Percentiles rank a stretch among this genome's conserved stretches.
Conservation (phyloP, 2,329 filamentous ascomycete genomes). For the Sclerotinia sclerotiorum region DNA sequence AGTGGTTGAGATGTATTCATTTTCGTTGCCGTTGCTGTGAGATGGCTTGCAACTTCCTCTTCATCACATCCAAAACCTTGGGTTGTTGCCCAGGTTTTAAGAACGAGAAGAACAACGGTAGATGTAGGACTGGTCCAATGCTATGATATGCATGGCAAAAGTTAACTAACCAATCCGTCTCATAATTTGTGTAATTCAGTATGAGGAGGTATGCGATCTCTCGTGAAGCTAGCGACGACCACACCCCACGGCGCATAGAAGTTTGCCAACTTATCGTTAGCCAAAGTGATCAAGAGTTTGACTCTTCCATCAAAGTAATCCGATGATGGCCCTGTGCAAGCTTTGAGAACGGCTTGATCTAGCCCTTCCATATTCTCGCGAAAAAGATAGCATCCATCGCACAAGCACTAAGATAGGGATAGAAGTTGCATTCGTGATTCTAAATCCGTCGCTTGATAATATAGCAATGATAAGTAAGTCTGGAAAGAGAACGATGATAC, state of each 20-base stretch:
- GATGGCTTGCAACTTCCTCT: background rate
- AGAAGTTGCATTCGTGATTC: conserved; percentile 11
- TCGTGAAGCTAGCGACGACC: background rate
- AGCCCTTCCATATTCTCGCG: conserved; percentile 12
- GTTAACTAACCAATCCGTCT: conserved; percentile 1
- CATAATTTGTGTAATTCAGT: background rate
- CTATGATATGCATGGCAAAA: conserved; percentile 20
- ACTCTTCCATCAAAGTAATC: background rate
- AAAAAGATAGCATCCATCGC: conserved; percentile 18
- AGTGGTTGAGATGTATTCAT: background rate
- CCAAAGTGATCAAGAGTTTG: conserved; percentile 6
- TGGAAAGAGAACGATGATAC: conserved; percentile 25
- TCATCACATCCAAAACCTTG: conserved; percentile 1
- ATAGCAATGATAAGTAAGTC: no score
- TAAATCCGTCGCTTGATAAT: background rate
- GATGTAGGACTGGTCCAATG: conserved; percentile 18
- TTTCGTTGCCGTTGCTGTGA: background rate
- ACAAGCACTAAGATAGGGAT: conserved; percentile 15
- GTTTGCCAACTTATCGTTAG: background rate
- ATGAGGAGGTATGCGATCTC: background rate
- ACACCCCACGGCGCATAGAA: background rate
- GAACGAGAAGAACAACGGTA: conserved; percentile 20
- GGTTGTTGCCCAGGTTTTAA: conserved; percentile 41
- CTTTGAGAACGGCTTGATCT: conserved; percentile 2
- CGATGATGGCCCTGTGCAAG: conserved; percentile 2